Evolutionary conservation across 1,284 basidiomycete species (phyloP).

Genomic region (Apiotrichum akiyoshidainum): DNA sequence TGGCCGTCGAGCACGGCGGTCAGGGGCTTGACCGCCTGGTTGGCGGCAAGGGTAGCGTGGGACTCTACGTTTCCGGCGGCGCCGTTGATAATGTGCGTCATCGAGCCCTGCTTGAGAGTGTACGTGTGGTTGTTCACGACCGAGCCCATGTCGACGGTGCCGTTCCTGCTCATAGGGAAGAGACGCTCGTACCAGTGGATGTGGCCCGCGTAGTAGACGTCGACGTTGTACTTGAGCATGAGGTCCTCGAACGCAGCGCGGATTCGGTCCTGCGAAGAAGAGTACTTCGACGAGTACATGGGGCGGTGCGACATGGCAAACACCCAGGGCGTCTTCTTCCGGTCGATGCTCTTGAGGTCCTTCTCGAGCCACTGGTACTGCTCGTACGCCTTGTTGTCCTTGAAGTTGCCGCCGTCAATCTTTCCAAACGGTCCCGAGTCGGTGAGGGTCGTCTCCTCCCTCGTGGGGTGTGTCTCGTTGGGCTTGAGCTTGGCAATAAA

Average conservation of each 20-base stretch:
- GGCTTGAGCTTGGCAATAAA: constrained; percentile 28
- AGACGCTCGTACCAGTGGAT: constrained; percentile 49
- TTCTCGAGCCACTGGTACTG: constrained; percentile 27
- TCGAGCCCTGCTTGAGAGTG: constrained; percentile 10
- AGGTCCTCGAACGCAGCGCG: constrained; percentile 43
- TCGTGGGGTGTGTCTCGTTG: constrained; percentile 24
- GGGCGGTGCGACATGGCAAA: constrained; percentile 43
- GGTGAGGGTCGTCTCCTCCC: constrained; percentile 9
- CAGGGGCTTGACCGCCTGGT: constrained; percentile 20
- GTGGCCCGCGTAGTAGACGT: constrained; percentile 45
- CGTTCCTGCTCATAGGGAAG: constrained; percentile 35
- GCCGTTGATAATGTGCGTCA: constrained; percentile 41
- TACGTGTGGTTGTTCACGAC: constrained; percentile 42
- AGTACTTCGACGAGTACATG: constrained; percentile 30
- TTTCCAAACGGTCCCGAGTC: constrained; percentile 16
- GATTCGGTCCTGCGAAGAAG: constrained; percentile 33
- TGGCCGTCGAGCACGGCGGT: constrained; percentile 28
- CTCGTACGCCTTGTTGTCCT: constrained; percentile 26
- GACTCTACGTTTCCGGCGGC: constrained; percentile 44
- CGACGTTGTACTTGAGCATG: constrained; percentile 46
- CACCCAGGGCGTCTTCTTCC: constrained; percentile 49
- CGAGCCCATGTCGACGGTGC: constrained; percentile 26
- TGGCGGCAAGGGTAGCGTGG: constrained; percentile 28
- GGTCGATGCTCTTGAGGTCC: constrained; percentile 44
- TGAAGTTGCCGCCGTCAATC: constrained; percentile 21